Evolutionary conservation across 2,329 filamentous ascomycete genomes (phyloP), one percentile per base, ranked within the genome.

Genomic region (Aspergillus sp.): DNA sequence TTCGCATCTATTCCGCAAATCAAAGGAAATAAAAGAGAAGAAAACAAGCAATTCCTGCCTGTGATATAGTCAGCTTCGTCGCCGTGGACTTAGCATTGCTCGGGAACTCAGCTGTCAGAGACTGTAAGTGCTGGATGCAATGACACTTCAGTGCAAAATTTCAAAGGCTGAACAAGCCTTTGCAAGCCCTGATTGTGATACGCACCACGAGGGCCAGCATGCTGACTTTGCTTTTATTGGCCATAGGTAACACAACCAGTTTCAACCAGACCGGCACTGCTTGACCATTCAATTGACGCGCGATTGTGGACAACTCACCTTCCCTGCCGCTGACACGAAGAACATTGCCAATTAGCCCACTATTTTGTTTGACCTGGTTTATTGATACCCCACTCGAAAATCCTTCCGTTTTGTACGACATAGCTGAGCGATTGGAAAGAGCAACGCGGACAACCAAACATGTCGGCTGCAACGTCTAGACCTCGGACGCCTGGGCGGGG

Each of bases 401-500:
- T 6, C 8, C 12, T 29, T 15, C n/a, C 15, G 11, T 14, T 11
- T 29, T 29, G 28, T 17, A n/a, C 17, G 13, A 19, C 15, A 29
- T 33, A 29, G 26, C 33, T 33, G 22, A 34, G 36, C 35, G 34
- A 39, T 36, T 38, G 34, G 42, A 40, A 40, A 42, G 40, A 35
- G 36, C 43, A 33, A 35, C 42, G 33, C 15, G 36, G 26, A 42
- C 41, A 30, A 26, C 28, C 33, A 19, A 40, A 41, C 39, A 62
- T 62, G 58, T 48, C 53, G 37, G 48, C 51, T 28, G 32, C 54
- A 33, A 44, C 55, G 38, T 51, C 49, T 36, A 45, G 57, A 45
- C 58, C 60, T 26, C 52, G 56, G 44, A 60, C 56, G 29, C 58
- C 58, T 12, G 52, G 49, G 36, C 48, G 47, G 15, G 42, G 33